A percentile compares a stretch with the other conserved stretches of the same genome.
These are phyloP conservation scores for Scheffersomyces quercinus DNA, from an alignment of 1,139 yeast species.

Conservation along the genomic window DNA sequence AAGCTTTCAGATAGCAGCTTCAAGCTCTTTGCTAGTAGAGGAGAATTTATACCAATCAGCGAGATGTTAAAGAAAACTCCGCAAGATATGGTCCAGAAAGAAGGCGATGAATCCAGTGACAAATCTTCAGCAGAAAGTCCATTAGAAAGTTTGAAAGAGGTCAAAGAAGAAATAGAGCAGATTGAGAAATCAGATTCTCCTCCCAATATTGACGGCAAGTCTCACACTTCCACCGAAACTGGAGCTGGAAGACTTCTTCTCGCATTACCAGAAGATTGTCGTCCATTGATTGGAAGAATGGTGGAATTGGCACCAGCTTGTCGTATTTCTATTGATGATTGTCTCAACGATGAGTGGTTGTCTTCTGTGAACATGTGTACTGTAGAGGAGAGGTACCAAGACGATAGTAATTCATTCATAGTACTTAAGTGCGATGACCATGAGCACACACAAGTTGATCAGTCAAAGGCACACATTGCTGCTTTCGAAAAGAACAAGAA, in stretches of 20 bases:
- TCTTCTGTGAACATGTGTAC: slow-evolving; percentile 65
- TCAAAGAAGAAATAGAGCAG: slow-evolving; percentile 6
- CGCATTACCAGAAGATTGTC: slow-evolving; percentile 70
- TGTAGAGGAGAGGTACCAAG: slow-evolving; percentile 41
- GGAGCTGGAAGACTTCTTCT: slow-evolving; percentile 71
- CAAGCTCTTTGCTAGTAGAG: slow-evolving; percentile 58
- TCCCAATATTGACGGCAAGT: slow-evolving; percentile 23
- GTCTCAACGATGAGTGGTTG: slow-evolving; percentile 80
- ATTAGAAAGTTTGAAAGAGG: neutral
- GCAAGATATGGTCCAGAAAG: slow-evolving; percentile 14
- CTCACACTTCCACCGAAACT: slow-evolving; percentile 58
- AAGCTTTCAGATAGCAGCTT: slow-evolving; percentile 81
- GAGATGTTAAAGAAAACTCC: slow-evolving; percentile 46
- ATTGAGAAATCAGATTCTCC: slow-evolving; percentile 23
- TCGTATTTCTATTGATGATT: slow-evolving; percentile 81
- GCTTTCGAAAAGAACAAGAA: slow-evolving; percentile 79
- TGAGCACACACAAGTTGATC: slow-evolving; percentile 85
- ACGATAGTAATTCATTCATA: slow-evolving; percentile 32
- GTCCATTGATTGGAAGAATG: slow-evolving; percentile 68
- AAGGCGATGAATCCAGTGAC: slow-evolving; percentile 1
- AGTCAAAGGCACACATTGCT: slow-evolving; percentile 93
- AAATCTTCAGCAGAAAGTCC: slow-evolving; percentile 1
- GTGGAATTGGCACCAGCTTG: slow-evolving; percentile 83
- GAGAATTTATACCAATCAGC: slow-evolving; percentile 42
- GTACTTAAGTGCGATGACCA: slow-evolving; percentile 56